phyloP scores from a whole-genome alignment of 768 basidiomycete genomes.

The Collybiopsis confluens region DNA sequence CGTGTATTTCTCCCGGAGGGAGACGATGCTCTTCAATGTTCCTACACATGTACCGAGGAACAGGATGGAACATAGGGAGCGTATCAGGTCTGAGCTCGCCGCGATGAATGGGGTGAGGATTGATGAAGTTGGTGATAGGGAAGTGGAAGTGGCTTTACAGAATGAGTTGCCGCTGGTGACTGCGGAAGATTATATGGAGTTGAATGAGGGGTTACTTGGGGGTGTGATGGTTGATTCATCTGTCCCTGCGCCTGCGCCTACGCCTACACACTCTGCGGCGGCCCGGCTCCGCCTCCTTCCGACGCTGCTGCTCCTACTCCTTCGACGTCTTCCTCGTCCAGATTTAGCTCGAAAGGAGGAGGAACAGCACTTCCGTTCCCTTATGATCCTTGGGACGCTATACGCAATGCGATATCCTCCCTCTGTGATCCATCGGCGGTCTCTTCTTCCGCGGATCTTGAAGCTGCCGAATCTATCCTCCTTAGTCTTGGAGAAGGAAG shows the following conservation, averaged over 20 bases:
- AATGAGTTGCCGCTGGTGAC: conserved; percentile 30
- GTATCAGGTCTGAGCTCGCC: conserved; percentile 8
- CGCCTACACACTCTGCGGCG: not conserved
- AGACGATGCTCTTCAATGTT: conserved; percentile 39
- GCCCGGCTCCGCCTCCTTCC: not conserved
- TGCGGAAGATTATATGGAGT: conserved; percentile 55
- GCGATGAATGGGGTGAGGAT: not conserved
- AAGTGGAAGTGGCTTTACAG: not conserved
- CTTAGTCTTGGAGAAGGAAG: no score
- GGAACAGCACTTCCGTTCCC: not conserved
- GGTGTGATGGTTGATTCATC: conserved; percentile 23
- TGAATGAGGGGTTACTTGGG: conserved; percentile 41
- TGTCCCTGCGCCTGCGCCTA: conserved; percentile 15
- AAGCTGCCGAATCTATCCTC: conserved; percentile 9
- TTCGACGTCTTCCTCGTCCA: not conserved
- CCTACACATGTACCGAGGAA: conserved; percentile 33
- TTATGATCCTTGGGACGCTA: not conserved
- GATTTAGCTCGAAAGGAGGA: not conserved
- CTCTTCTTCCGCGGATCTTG: not conserved
- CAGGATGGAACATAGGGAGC: conserved; percentile 23
- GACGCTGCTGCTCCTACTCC: not conserved
- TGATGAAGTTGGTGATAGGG: not conserved
- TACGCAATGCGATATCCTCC: not conserved
- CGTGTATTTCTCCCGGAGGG: conserved; percentile 56
- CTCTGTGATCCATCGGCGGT: no score